Conservation (phyloP, 306 rosid species). For the Corylus heterophylla region DNA sequence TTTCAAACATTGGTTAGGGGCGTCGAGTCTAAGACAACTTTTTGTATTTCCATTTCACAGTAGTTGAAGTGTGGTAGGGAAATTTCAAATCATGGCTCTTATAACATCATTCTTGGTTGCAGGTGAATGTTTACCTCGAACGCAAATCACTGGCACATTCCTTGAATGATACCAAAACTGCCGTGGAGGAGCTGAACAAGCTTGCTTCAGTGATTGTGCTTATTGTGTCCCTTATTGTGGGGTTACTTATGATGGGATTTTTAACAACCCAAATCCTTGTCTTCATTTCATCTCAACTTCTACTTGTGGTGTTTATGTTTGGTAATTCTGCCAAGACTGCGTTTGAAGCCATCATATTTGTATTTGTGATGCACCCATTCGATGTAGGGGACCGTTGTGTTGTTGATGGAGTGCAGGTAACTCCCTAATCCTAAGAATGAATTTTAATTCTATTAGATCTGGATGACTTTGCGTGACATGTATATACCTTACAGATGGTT, state of each 20-base stretch:
- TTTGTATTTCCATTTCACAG: background rate
- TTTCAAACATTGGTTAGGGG: background rate
- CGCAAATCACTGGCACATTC: slow-evolving; percentile 76
- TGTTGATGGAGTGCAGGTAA: slow-evolving; percentile 87
- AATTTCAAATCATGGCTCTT: slow-evolving; percentile 7
- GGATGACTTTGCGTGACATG: slow-evolving; percentile 8
- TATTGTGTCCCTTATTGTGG: slow-evolving; percentile 46
- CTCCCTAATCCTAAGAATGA: background rate
- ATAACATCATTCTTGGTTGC: slow-evolving; percentile 27
- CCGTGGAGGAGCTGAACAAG: slow-evolving; percentile 73
- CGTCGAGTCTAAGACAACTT: background rate
- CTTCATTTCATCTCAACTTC: slow-evolving; percentile 78
- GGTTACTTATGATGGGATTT: slow-evolving; percentile 74
- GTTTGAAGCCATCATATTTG: slow-evolving; percentile 87
- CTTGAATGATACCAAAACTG: slow-evolving; percentile 78
- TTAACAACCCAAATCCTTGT: slow-evolving; percentile 72
- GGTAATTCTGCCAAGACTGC: slow-evolving; percentile 71
- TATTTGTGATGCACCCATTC: slow-evolving; percentile 85
- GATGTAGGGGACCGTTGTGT: slow-evolving; percentile 95
- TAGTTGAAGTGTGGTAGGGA: background rate
- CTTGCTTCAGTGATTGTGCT: slow-evolving; percentile 52
- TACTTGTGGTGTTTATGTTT: slow-evolving; percentile 67
- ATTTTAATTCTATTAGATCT: background rate
- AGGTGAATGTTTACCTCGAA: slow-evolving; percentile 82
- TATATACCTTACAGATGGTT: slow-evolving; percentile 53